These are phyloP conservation scores for Erysiphe pulchra DNA, from an alignment of 2,329 filamentous ascomycete species.

Conservation along the genomic window DNA sequence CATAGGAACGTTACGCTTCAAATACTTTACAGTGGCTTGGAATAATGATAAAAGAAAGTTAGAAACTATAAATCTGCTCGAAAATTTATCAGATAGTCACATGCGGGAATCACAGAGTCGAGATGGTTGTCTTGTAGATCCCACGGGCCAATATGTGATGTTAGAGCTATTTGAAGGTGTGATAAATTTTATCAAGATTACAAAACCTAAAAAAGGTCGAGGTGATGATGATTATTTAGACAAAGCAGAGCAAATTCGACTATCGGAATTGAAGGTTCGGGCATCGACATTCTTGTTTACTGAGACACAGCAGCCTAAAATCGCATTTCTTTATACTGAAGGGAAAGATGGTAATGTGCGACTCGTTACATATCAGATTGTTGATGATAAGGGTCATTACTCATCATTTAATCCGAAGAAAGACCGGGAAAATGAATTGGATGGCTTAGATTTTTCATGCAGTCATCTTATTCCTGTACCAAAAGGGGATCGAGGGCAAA, in stretches of 20 bases:
- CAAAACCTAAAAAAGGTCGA: conserved; percentile 25
- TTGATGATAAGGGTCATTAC: conserved; percentile 27
- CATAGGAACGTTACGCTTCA: conserved; percentile 67
- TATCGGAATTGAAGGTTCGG: conserved; percentile 40
- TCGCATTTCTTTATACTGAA: conserved; percentile 41
- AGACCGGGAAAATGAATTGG: conserved; percentile 27
- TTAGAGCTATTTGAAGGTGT: conserved; percentile 44
- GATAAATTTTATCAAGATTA: conserved; percentile 34
- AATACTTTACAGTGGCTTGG: conserved; percentile 83
- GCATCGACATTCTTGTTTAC: conserved; percentile 40
- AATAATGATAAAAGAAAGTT: conserved; percentile 28
- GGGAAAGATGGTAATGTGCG: conserved; percentile 28
- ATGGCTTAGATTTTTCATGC: conserved; percentile 28
- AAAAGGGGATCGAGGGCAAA: conserved; percentile 27
- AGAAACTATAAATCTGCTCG: conserved; percentile 23
- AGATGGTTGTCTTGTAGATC: conserved; percentile 65
- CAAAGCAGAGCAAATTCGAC: conserved; percentile 31
- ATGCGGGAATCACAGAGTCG: conserved; percentile 60
- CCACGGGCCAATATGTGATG: conserved; percentile 41
- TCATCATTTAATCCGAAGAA: conserved; percentile 28
- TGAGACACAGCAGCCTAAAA: conserved; percentile 25
- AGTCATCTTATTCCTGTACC: conserved; percentile 37
- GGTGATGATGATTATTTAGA: conserved; percentile 25
- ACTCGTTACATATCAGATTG: conserved; percentile 32
- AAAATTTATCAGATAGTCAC: conserved; percentile 29